Base-by-base conservation (phyloP, 257 asterid species). In the Sherardia arvensis region DNA sequence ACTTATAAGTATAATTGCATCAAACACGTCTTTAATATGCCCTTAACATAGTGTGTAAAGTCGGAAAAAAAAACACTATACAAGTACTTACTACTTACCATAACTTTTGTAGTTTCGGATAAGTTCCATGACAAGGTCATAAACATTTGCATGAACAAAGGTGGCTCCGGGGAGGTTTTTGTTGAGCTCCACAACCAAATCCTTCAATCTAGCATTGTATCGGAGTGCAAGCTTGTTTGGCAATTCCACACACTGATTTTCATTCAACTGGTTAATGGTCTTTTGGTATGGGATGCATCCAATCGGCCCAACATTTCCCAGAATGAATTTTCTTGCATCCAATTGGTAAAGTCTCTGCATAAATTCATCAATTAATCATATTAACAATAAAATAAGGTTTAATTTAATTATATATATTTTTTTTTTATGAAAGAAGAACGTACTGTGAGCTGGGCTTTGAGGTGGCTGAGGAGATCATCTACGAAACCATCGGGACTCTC, bases 201-300 rank as follows among this genome's bases (percentile, higher is more conserved):
- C 86, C 78, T 80, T 92, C 77, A 92, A 72, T 58, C 80, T 71
- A 14, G 73, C 82, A 59, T 92, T 92, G 74, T 92, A 92, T 51
- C 80, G 94, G 60, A 74, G 65, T 8, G 96, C 99, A 49, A 92
- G 86, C 74, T 92, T 68, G 56, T 89, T 85, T 20, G 99, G 87
- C 29, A 92, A 73, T 57, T 87, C 77, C 40, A 82, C 99, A 8
- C 99, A 92, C 65, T 92, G 88, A 4, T 76, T 69, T 21, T 75
- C 88, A 4, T 10, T 65, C 38, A 92, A 65, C 53, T 85, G 87
- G 34, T 92, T 92, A 1, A 92, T 87, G 15, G 90, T 85, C 59
- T 81, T 87, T 59, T 92, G 99, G 66, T 92, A 92, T 0, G 99
- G 99, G 57, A 92, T 92, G 84, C 99, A 92, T 4, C 99, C 99